Conservation (phyloP, 257 asterid genomes). For the Marsdenia floribunda region DNA sequence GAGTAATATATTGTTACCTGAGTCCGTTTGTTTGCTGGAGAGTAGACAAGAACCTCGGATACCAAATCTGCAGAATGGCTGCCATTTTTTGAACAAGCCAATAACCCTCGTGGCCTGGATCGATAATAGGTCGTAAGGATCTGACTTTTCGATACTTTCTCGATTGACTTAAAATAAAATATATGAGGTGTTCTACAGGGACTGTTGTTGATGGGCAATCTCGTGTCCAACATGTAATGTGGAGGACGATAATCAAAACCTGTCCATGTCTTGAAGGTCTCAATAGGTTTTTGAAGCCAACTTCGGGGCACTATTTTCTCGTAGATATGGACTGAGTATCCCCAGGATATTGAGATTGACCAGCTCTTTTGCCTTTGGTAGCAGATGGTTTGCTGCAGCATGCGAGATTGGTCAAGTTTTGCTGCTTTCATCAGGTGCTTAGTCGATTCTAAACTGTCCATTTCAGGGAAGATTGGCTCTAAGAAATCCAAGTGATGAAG, state of each 20-base stretch:
- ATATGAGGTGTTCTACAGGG: slow-evolving; percentile 13
- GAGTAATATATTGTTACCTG: background rate
- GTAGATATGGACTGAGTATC: slow-evolving; percentile 61
- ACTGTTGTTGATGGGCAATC: background rate
- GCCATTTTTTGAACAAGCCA: background rate
- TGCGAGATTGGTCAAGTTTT: slow-evolving; percentile 49
- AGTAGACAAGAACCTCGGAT: background rate
- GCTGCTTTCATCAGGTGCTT: slow-evolving; percentile 78
- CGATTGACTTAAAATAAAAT: background rate
- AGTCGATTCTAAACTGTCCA: slow-evolving; percentile 38
- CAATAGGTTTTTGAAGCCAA: slow-evolving; percentile 49
- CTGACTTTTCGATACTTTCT: no score
- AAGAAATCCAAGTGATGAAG: slow-evolving; percentile 64
- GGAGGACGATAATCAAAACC: slow-evolving; percentile 23
- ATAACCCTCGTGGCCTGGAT: background rate
- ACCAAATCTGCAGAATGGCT: slow-evolving; percentile 6
- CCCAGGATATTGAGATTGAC: slow-evolving; percentile 81
- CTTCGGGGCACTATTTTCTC: slow-evolving; percentile 52
- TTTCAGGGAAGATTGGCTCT: slow-evolving; percentile 43
- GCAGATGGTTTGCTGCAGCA: slow-evolving; percentile 74
- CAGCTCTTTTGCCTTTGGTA: slow-evolving; percentile 39
- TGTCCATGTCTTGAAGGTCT: slow-evolving; percentile 47
- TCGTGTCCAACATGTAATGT: slow-evolving; percentile 45
- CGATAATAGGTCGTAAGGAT: slow-evolving; percentile 8
- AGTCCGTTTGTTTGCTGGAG: background rate